phyloP scores from a whole-genome alignment of 139 green algal species.

The Tetraselmis chui region DNA sequence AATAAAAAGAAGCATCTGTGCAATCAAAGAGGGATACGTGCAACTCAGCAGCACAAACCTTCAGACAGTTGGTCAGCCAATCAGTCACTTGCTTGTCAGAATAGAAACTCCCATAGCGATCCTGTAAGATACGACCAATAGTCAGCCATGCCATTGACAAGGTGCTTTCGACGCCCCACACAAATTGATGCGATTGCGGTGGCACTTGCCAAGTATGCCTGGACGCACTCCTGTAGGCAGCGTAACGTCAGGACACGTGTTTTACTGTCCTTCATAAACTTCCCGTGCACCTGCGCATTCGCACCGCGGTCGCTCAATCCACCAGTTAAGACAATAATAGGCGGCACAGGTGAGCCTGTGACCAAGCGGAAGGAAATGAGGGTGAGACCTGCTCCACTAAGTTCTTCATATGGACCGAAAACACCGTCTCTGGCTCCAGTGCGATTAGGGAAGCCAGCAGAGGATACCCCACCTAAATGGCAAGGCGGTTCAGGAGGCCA shows the following conservation, averaged over 20 bases:
- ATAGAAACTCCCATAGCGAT: background rate
- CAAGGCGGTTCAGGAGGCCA: background rate
- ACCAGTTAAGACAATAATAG: too few relatives aligned
- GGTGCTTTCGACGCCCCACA: too few relatives aligned
- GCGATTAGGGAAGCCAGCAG: background rate
- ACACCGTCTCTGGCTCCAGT: background rate
- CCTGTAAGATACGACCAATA: background rate
- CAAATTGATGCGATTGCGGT: background rate
- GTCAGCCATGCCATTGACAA: background rate
- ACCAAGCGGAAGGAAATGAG: background rate
- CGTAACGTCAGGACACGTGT: background rate
- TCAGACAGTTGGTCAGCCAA: background rate
- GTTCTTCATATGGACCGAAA: background rate
- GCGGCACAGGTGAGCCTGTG: too few relatives aligned
- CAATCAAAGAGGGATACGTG: background rate
- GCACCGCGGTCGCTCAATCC: background rate
- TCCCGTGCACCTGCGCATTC: background rate
- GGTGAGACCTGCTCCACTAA: background rate
- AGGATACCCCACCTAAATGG: background rate
- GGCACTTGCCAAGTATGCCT: background rate
- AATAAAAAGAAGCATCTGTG: background rate
- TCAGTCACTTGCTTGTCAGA: background rate
- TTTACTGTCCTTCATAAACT: background rate
- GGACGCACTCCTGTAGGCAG: background rate
- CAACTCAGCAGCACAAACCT: background rate